These are phyloP conservation scores for Ambrosia trifida DNA, from an alignment of 129 eudicot species.

Conservation along the genomic window DNA sequence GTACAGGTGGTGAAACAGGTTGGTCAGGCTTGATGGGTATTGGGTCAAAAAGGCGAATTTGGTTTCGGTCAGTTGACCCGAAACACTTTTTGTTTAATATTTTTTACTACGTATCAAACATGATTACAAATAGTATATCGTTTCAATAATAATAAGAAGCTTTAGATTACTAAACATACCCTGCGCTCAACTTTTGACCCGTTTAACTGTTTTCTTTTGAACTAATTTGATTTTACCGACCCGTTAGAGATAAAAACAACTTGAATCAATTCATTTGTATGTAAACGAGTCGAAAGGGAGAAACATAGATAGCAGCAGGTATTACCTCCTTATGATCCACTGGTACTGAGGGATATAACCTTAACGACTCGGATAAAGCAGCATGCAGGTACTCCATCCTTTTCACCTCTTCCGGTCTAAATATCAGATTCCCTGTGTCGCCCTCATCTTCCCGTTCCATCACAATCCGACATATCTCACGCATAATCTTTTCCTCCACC, in stretches of 20 bases:
- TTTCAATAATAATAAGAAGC: background rate
- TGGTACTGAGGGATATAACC: slow-evolving; percentile 95
- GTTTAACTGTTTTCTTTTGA: background rate
- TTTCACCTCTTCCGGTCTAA: slow-evolving; percentile 83
- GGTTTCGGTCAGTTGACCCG: background rate
- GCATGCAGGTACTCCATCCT: slow-evolving; percentile 94
- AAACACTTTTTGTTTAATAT: background rate
- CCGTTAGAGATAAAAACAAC: background rate
- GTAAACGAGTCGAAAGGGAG: background rate
- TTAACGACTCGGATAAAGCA: slow-evolving; percentile 85
- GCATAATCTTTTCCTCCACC: slow-evolving; percentile 66
- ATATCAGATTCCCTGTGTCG: slow-evolving; percentile 34
- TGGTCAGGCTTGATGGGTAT: background rate
- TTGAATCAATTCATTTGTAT: background rate
- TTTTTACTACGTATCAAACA: background rate
- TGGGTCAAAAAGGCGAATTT: background rate
- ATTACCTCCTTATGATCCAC: slow-evolving; percentile 98
- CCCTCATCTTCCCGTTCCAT: slow-evolving; percentile 43
- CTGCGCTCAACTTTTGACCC: background rate
- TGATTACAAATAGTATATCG: background rate
- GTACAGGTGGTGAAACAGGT: background rate
- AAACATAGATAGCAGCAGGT: slow-evolving; percentile 11
- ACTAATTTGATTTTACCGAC: background rate
- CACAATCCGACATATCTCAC: slow-evolving; percentile 58
- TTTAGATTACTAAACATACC: no score